Evolutionary conservation across 2,329 filamentous ascomycete genomes (phyloP).

Genomic region (Ascochyta viciae-villosae): DNA sequence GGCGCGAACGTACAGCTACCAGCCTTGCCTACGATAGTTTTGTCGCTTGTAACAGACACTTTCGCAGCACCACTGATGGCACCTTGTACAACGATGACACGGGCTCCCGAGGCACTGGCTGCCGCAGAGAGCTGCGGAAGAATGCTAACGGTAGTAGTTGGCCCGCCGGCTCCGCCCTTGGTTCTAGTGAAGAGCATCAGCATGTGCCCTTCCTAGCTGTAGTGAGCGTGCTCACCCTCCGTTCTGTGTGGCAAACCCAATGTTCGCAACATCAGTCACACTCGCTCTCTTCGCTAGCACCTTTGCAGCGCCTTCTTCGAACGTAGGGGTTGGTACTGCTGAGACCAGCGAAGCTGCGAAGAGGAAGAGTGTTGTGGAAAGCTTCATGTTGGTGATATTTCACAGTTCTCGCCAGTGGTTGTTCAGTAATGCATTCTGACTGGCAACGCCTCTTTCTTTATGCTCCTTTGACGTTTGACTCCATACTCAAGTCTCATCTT

Average conservation of each 20-base stretch:
- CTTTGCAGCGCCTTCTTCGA: constrained; percentile 14
- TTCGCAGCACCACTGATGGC: constrained; percentile 35
- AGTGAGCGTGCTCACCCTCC: constrained; percentile 36
- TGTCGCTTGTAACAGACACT: constrained; percentile 26
- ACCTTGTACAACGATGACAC: constrained; percentile 35
- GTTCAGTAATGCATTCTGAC: neutral
- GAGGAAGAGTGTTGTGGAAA: constrained; percentile 18
- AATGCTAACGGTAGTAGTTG: constrained; percentile 61
- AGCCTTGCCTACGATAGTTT: constrained; percentile 48
- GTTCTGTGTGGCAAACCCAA: constrained; percentile 56
- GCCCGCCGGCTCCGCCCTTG: constrained; percentile 61
- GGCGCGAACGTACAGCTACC: constrained; percentile 46
- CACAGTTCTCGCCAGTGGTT: neutral
- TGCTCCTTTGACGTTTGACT: constrained; percentile 11
- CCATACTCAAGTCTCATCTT: neutral
- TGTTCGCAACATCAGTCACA: constrained; percentile 26
- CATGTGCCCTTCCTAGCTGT: too few relatives aligned
- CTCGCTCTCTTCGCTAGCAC: constrained; percentile 21
- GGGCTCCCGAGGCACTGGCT: constrained; percentile 42
- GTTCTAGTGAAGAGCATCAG: constrained; percentile 45
- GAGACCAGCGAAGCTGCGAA: constrained; percentile 18
- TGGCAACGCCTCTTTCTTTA: constrained; percentile 9
- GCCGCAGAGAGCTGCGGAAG: constrained; percentile 59
- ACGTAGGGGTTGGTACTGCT: constrained; percentile 22
- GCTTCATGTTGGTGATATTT: constrained; percentile 16